Evolutionary conservation across 257 asterid species (phyloP).

Genomic region (Eucommia ulmoides): DNA sequence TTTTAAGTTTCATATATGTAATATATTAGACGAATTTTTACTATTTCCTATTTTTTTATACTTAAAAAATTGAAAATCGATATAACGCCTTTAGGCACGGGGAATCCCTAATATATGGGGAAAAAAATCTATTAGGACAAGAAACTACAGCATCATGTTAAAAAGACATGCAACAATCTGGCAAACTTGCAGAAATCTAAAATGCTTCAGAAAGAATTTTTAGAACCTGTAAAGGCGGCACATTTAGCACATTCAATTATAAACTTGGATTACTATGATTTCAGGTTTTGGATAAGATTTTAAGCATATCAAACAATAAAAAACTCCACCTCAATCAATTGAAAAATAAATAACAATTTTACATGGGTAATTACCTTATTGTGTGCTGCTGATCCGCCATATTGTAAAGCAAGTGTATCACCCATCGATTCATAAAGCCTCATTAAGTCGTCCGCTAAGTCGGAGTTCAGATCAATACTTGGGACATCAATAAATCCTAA

Average conservation of each 20-base stretch:
- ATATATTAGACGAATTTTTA: too few relatives aligned
- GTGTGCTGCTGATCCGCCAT: constrained; percentile 98
- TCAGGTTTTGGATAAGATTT: not conserved
- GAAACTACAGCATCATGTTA: too few relatives aligned
- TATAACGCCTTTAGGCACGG: too few relatives aligned
- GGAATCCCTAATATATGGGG: too few relatives aligned
- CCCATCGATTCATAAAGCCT: constrained; percentile 90
- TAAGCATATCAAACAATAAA: not conserved
- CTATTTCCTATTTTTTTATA: too few relatives aligned
- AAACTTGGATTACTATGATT: not conserved
- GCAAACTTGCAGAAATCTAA: too few relatives aligned
- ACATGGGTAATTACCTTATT: constrained; percentile 53
- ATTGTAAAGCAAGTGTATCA: constrained; percentile 85
- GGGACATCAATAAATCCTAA: constrained; percentile 48
- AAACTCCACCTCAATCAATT: not conserved
- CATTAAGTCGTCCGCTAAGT: constrained; percentile 68
- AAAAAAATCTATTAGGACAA: too few relatives aligned
- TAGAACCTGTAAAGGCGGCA: too few relatives aligned
- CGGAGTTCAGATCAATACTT: constrained; percentile 40
- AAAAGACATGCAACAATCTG: too few relatives aligned
- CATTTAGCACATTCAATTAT: not conserved
- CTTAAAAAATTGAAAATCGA: too few relatives aligned
- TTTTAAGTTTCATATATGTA: too few relatives aligned
- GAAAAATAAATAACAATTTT: constrained; percentile 4
- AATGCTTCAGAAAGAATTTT: too few relatives aligned